A percentile compares a stretch with the other conserved stretches of the same genome.
phyloP scores from a whole-genome alignment of 768 basidiomycete genomes.

The Hypholoma fasciculare region DNA sequence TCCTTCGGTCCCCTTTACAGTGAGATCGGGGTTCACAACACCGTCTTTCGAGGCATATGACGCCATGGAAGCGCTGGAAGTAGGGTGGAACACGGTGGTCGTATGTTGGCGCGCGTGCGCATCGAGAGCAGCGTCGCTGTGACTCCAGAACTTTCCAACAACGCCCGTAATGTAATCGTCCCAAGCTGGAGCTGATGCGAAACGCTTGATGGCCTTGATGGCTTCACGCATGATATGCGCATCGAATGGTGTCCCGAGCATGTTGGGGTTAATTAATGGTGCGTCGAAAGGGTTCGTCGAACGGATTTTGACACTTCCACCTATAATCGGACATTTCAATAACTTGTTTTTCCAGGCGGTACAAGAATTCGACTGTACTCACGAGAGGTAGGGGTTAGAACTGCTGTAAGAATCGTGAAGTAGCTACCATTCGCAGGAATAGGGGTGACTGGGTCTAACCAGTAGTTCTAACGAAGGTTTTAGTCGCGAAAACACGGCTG shows the following conservation, averaged over 20 bases:
- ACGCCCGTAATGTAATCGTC: conserved; percentile 21
- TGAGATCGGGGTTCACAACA: conserved; percentile 32
- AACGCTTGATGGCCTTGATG: conserved; percentile 18
- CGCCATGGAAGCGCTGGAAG: conserved; percentile 27
- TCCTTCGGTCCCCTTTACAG: conserved; percentile 27
- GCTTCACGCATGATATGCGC: conserved; percentile 23
- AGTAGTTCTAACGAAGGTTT: conserved; percentile 11
- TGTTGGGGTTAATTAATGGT: conserved; percentile 49
- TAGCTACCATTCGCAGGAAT: conserved; percentile 27
- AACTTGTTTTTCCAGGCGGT: neutral
- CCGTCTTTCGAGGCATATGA: conserved; percentile 19
- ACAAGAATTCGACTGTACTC: conserved; percentile 2
- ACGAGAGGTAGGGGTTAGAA: conserved; percentile 36
- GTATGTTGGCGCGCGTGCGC: conserved; percentile 16
- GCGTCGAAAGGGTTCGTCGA: conserved; percentile 47
- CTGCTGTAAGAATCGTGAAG: conserved; percentile 23
- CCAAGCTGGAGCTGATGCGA: conserved; percentile 25
- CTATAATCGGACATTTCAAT: conserved; percentile 16
- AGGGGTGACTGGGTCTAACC: conserved; percentile 2
- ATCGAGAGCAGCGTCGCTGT: conserved; percentile 21
- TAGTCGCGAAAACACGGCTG: neutral
- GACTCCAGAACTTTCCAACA: conserved; percentile 11
- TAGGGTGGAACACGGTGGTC: conserved; percentile 25
- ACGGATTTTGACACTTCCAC: conserved; percentile 39
- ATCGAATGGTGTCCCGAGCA: conserved; percentile 32